Evolutionary conservation across 768 basidiomycete genomes (phyloP).

Genomic region (Tremella yokohamensis): DNA sequence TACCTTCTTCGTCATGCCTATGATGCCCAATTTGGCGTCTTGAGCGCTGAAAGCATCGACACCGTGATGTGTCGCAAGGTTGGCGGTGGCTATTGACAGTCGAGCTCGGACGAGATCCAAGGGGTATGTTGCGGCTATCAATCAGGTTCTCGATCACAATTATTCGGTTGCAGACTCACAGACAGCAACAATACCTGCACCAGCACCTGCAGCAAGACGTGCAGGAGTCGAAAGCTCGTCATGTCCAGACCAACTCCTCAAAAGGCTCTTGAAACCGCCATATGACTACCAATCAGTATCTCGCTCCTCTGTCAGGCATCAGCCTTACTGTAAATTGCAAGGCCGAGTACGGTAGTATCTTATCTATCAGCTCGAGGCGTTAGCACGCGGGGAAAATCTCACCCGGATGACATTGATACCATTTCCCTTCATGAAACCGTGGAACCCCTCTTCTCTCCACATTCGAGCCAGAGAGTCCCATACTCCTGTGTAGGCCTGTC

Average conservation of each 20-base stretch:
- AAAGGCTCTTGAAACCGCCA: slow-evolving; percentile 75
- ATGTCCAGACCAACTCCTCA: slow-evolving; percentile 68
- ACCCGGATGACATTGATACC: slow-evolving; percentile 57
- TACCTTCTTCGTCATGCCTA: slow-evolving; percentile 87
- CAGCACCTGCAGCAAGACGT: slow-evolving; percentile 76
- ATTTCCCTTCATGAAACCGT: slow-evolving; percentile 91
- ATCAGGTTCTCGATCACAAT: background rate
- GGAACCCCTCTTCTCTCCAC: slow-evolving; percentile 91
- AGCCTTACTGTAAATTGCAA: slow-evolving; percentile 53
- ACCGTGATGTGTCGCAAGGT: slow-evolving; percentile 54
- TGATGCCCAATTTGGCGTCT: slow-evolving; percentile 56
- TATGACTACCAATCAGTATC: slow-evolving; percentile 54
- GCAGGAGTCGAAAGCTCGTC: slow-evolving; percentile 82
- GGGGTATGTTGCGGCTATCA: slow-evolving; percentile 58
- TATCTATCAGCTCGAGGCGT: slow-evolving; percentile 23
- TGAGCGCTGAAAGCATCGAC: slow-evolving; percentile 52
- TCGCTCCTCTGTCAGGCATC: slow-evolving; percentile 8
- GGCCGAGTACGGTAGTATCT: slow-evolving; percentile 80
- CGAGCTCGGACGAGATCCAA: slow-evolving; percentile 89
- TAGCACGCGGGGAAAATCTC: slow-evolving; percentile 11
- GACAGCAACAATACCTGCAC: slow-evolving; percentile 92
- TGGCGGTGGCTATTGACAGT: slow-evolving; percentile 89
- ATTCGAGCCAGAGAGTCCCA: slow-evolving; percentile 59
- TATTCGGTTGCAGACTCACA: slow-evolving; percentile 58
- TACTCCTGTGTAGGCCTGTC: slow-evolving; percentile 39